A percentile compares a stretch with the other conserved stretches of the same genome.
Conservation (phyloP, 129 eudicot genomes). For the Arctium minus region DNA sequence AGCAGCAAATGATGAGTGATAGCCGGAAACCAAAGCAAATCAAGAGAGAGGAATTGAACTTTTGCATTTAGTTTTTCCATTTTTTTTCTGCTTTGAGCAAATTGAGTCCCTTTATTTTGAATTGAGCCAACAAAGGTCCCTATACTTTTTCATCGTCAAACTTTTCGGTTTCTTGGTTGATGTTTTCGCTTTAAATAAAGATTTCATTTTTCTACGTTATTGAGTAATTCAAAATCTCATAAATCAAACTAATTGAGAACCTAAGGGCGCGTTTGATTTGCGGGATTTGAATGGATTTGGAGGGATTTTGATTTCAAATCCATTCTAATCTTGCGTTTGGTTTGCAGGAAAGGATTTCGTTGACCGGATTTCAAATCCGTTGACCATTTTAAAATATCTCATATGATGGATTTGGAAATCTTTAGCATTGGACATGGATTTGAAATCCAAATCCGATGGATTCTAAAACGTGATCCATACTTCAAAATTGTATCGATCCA, state of each 20-base stretch:
- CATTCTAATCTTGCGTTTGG: no score
- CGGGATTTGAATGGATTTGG: no score
- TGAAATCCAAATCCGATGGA: no score
- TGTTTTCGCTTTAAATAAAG: not conserved
- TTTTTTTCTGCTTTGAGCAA: not conserved
- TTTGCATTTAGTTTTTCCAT: constrained; percentile 14
- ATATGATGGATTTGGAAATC: no score
- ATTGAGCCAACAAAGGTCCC: constrained; percentile 16
- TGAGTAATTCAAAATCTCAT: not conserved
- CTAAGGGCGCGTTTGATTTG: no score
- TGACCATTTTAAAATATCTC: no score
- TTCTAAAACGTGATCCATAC: no score
- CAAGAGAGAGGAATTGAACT: not conserved
- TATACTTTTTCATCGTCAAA: not conserved
- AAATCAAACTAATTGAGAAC: not conserved
- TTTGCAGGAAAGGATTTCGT: no score
- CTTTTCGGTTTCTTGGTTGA: not conserved
- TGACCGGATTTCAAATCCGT: no score
- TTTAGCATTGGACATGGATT: no score
- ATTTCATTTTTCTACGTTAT: not conserved
- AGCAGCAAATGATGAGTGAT: constrained; percentile 32
- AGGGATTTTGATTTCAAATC: no score
- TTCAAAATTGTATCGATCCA: no score
- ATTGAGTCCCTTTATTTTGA: constrained; percentile 32
- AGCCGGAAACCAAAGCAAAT: not conserved